Conservation (phyloP, 768 basidiomycete genomes). For the Boletus rex-veris region DNA sequence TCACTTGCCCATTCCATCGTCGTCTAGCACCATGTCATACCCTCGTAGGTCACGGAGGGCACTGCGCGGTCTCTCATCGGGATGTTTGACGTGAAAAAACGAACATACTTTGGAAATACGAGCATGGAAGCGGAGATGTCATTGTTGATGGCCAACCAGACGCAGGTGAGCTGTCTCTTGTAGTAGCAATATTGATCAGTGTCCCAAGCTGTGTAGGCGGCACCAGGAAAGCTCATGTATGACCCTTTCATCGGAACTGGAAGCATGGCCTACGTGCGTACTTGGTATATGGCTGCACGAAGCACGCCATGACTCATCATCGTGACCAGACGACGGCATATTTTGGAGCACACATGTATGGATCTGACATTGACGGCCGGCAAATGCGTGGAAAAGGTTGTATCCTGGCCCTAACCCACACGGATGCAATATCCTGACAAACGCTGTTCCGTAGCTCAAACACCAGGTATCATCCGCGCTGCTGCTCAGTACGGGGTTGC, state of each 20-base stretch:
- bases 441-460: slow-evolving; percentile 27
- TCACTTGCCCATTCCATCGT: not conserved
- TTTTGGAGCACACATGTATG: slow-evolving; percentile 84
- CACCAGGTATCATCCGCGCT: slow-evolving; percentile 74
- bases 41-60: slow-evolving; percentile 52
- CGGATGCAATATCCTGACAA: not conserved
- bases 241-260: slow-evolving; percentile 96
- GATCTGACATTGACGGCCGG: slow-evolving; percentile 95
- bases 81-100: slow-evolving; percentile 84
- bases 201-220: slow-evolving; percentile 48
- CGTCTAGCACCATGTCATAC: not conserved
- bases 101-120: slow-evolving; percentile 90
- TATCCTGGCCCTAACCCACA: not conserved
- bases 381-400: slow-evolving; percentile 94
- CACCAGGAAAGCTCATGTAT: slow-evolving; percentile 87
- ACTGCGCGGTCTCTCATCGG: slow-evolving; percentile 64
- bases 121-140: slow-evolving; percentile 98
- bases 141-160: slow-evolving; percentile 94
- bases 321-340: slow-evolving; percentile 68
- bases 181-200: not conserved
- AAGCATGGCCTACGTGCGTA: slow-evolving; percentile 76
- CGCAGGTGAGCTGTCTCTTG: slow-evolving; percentile 53
- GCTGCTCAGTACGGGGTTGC: slow-evolving; percentile 81
- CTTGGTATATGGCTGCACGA: not conserved
- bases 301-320: not conserved